Percentiles rank a stretch among this genome's conserved stretches.
phyloP scores from a whole-genome alignment of 352 stramenopile species.

The Pythium phragmiticola region DNA sequence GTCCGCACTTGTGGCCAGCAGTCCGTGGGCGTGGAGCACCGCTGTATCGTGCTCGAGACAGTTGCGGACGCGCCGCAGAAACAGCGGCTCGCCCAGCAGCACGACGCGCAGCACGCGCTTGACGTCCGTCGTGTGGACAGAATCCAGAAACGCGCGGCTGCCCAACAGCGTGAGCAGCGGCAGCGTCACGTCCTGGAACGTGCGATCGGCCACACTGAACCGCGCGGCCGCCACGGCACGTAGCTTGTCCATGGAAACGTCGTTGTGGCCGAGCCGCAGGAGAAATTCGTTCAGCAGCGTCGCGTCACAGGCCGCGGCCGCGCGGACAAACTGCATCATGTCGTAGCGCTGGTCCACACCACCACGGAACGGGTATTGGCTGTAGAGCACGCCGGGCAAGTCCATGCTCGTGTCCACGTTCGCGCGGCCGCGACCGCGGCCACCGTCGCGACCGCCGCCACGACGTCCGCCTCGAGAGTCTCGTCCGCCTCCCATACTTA shows the following conservation, averaged over 20 bases:
- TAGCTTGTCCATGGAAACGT: slow-evolving; percentile 8
- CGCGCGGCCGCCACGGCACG: slow-evolving; percentile 7
- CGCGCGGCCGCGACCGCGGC: not conserved
- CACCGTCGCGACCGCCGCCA: not conserved
- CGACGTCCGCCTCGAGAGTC: not conserved
- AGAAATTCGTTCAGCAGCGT: slow-evolving; percentile 11
- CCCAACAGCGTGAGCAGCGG: slow-evolving; percentile 38
- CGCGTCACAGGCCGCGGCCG: slow-evolving; percentile 3
- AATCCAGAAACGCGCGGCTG: slow-evolving; percentile 44
- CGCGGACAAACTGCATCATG: slow-evolving; percentile 14
- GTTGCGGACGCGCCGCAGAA: slow-evolving; percentile 15
- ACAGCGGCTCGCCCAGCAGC: slow-evolving; percentile 21
- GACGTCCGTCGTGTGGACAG: slow-evolving; percentile 30
- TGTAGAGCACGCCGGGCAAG: slow-evolving; percentile 10
- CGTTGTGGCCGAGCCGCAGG: slow-evolving; percentile 10
- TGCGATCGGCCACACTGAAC: slow-evolving; percentile 8
- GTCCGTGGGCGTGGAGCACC: not conserved
- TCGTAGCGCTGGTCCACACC: slow-evolving; percentile 8
- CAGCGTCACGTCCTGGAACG: slow-evolving; percentile 22
- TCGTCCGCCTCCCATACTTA: slow-evolving; percentile 1
- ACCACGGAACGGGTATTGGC: slow-evolving; percentile 2
- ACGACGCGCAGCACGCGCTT: slow-evolving; percentile 21
- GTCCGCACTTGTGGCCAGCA: slow-evolving; percentile 2
- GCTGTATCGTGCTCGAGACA: slow-evolving; percentile 9
- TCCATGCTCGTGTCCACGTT: slow-evolving; percentile 9